These are phyloP conservation scores for Clathrospora elynae DNA, from an alignment of 2,329 filamentous ascomycete genomes.

Conservation along the genomic window DNA sequence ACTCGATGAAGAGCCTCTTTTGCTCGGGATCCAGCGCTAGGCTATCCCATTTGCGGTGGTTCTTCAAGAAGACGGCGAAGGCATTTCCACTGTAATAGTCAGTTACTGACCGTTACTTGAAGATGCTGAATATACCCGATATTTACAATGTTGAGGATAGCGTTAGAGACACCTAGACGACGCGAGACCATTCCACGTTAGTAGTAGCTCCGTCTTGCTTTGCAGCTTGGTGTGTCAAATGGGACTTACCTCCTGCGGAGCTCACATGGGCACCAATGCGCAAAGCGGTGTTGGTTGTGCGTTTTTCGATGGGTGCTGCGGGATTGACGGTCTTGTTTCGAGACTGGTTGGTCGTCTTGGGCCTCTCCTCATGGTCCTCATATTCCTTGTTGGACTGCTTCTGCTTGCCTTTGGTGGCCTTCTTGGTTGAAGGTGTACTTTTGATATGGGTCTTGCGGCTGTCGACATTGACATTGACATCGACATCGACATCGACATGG, in stretches of 20 bases:
- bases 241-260: conserved; percentile 75
- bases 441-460: not conserved
- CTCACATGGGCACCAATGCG: conserved; percentile 93
- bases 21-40: conserved; percentile 74
- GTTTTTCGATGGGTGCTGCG: conserved; percentile 67
- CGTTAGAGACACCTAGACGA: conserved; percentile 79
- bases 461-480: conserved; percentile 14
- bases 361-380: conserved; percentile 4
- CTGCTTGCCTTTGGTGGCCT: conserved; percentile 1
- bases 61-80: conserved; percentile 94
- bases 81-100: conserved; percentile 71
- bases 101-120: conserved; percentile 3
- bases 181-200: conserved; percentile 25
- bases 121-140: conserved; percentile 62
- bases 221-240: not conserved
- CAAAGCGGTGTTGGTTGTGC: conserved; percentile 76
- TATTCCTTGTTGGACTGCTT: conserved; percentile 5
- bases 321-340: conserved; percentile 54
- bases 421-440: not conserved
- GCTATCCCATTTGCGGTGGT: conserved; percentile 91
- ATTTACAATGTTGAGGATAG: conserved; percentile 74
- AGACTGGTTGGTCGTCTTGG: conserved; percentile 41
- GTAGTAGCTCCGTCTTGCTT: conserved; percentile 13
- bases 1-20: conserved; percentile 69
- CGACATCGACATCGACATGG: not conserved